Evolutionary conservation across 441 rosid genomes (phyloP).

Genomic region (Mallotus japonicus): DNA sequence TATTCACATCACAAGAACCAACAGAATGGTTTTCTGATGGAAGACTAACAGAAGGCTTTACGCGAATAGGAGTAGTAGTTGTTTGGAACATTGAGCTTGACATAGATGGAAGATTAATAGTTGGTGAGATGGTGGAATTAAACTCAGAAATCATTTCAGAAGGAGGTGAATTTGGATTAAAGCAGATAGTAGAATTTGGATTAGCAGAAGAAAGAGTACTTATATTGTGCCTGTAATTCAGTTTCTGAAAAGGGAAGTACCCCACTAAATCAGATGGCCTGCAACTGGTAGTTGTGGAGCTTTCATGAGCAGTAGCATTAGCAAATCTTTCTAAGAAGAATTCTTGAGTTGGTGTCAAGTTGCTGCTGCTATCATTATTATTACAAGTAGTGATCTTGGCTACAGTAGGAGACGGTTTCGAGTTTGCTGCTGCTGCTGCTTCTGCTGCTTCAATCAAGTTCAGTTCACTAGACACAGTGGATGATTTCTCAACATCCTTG

Average conservation of each 20-base stretch:
- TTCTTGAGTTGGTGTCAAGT: conserved; percentile 35
- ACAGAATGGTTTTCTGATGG: conserved; percentile 34
- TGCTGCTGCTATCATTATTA: conserved; percentile 15
- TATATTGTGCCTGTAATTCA: conserved; percentile 40
- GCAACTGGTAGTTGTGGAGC: conserved; percentile 26
- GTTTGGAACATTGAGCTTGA: conserved; percentile 40
- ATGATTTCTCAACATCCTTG: conserved; percentile 31
- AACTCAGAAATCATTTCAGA: conserved; percentile 33
- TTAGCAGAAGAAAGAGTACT: conserved; percentile 30
- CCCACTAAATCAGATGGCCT: conserved; percentile 40
- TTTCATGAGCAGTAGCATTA: conserved; percentile 21
- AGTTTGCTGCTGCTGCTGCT: conserved; percentile 2
- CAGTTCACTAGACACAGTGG: conserved; percentile 23
- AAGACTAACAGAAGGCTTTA: conserved; percentile 53
- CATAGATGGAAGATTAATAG: conserved; percentile 24
- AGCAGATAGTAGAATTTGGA: conserved; percentile 32
- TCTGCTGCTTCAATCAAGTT: conserved; percentile 4
- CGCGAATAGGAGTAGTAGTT: conserved; percentile 26
- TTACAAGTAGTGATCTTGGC: conserved; percentile 13
- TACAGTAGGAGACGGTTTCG: conserved; percentile 18
- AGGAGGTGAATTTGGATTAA: conserved; percentile 39
- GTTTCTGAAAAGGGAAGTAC: conserved; percentile 50
- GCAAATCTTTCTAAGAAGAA: conserved; percentile 42
- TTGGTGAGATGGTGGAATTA: conserved; percentile 28
- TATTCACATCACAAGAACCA: conserved; percentile 23